A percentile compares a stretch with the other conserved stretches of the same genome.
Conservation (phyloP, 2,329 filamentous ascomycete species). For the Pyricularia grisea region DNA sequence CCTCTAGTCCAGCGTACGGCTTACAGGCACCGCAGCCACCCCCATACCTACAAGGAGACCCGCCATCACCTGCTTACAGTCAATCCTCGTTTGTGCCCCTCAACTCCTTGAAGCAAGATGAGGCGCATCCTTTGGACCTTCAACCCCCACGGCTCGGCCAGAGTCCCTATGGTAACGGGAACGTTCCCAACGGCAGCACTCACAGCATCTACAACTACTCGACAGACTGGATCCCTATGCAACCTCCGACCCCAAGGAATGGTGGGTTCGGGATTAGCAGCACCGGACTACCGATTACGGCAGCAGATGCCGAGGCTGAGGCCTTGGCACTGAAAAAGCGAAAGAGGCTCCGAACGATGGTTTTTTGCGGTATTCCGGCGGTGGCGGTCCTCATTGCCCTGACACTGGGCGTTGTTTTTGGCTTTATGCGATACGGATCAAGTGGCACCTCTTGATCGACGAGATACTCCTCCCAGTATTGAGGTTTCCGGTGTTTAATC, state of each 20-base stretch:
- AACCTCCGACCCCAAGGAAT: neutral
- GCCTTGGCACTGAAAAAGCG: neutral
- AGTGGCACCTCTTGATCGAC: neutral
- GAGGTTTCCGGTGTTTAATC: neutral
- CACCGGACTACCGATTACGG: neutral
- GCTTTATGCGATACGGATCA: neutral
- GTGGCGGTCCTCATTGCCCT: neutral
- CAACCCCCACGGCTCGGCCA: neutral
- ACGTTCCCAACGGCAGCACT: neutral
- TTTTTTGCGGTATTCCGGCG: neutral
- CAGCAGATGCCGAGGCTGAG: neutral
- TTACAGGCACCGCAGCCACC: neutral
- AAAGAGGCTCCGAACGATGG: neutral
- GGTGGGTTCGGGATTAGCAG: neutral
- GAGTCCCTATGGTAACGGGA: slow-evolving; percentile 2
- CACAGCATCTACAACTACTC: neutral
- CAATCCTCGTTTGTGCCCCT: neutral
- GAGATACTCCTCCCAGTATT: neutral
- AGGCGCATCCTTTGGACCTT: neutral
- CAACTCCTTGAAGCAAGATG: neutral
- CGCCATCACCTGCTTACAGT: neutral
- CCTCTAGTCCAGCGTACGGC: neutral
- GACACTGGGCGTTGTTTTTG: neutral
- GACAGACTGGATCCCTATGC: slow-evolving; percentile 2
- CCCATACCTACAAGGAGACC: neutral